Conservation (phyloP, 1,284 basidiomycete genomes). For the Puccinia sorghi region DNA sequence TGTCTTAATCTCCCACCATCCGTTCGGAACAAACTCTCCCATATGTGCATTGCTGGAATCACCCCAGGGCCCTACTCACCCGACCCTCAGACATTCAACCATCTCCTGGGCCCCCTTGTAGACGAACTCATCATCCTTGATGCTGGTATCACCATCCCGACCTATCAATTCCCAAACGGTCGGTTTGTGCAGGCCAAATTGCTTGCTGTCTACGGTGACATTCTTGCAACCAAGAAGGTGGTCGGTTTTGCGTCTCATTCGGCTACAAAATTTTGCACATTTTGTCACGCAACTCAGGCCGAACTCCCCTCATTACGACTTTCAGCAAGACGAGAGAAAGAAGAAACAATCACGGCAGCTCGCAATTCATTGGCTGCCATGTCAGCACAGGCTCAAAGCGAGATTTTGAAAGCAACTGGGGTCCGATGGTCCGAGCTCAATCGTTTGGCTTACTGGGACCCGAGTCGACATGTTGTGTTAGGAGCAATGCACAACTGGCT, state of each 20-base stretch:
- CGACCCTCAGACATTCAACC: conserved; percentile 12
- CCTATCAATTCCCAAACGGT: conserved; percentile 16
- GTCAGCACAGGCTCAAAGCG: background rate
- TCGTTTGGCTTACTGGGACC: conserved; percentile 32
- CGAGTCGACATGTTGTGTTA: background rate
- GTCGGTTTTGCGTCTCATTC: conserved; percentile 23
- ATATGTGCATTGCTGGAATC: conserved; percentile 27
- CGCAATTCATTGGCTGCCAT: background rate
- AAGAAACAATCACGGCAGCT: background rate
- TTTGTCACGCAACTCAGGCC: background rate
- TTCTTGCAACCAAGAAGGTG: conserved; percentile 31
- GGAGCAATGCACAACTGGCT: conserved; percentile 39
- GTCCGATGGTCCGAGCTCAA: conserved; percentile 38
- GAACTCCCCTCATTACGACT: background rate
- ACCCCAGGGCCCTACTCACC: conserved; percentile 30
- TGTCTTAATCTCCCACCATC: conserved; percentile 41
- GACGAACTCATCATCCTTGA: conserved; percentile 34
- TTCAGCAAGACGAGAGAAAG: conserved; percentile 5
- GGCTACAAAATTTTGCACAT: conserved; percentile 31
- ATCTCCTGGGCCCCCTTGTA: conserved; percentile 18
- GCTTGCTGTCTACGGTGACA: conserved; percentile 1
- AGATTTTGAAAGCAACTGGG: conserved; percentile 19
- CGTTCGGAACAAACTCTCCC: conserved; percentile 12
- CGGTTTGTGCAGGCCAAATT: conserved; percentile 26
- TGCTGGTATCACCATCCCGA: conserved; percentile 12